Evolutionary conservation across 345 rosid genomes (phyloP).

Genomic region (Eucalyptus caleyi): DNA sequence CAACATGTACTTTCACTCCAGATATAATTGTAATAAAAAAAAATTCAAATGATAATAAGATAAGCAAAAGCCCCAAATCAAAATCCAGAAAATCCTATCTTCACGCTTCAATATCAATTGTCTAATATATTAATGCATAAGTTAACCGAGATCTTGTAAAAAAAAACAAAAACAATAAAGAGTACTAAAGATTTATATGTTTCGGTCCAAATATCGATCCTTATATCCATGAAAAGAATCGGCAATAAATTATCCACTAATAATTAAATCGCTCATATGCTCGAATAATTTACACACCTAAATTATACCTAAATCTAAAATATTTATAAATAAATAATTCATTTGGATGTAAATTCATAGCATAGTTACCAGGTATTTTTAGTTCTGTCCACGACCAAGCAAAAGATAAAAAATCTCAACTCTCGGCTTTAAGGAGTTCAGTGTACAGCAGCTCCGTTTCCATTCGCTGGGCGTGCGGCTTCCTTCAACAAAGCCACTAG

Average conservation of each 20-base stretch:
- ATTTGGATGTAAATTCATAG: neutral
- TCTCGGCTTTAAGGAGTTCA: neutral
- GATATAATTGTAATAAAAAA: neutral
- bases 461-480: neutral
- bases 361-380: neutral
- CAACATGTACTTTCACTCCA: rapidly evolving
- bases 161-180: too few species aligned
- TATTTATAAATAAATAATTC: too few species aligned
- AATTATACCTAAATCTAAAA: neutral
- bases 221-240: rapidly evolving
- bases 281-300: too few species aligned
- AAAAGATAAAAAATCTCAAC: neutral
- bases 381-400: neutral
- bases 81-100: neutral
- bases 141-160: neutral
- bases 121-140: neutral
- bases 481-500: neutral
- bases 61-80: neutral
- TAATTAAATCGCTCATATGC: too few species aligned
- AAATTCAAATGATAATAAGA: too few species aligned
- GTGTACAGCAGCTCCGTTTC: neutral
- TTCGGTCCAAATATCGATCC: rapidly evolving
- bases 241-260: rapidly evolving
- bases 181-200: rapidly evolving
- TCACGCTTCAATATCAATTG: neutral